Conservation (phyloP, 768 basidiomycete genomes). For the Tricholoma sp. region DNA sequence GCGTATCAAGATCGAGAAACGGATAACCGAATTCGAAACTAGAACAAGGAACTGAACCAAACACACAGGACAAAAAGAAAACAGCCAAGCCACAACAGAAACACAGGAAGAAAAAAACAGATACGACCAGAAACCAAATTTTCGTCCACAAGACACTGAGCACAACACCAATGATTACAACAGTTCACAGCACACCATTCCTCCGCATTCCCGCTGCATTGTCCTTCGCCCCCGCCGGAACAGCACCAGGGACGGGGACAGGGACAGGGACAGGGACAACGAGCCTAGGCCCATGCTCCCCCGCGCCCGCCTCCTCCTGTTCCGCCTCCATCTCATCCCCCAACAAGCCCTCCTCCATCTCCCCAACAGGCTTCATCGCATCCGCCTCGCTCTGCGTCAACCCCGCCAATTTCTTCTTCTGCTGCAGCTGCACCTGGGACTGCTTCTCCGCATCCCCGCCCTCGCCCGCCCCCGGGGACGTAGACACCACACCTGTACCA, state of each 20-base stretch:
- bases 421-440: not conserved
- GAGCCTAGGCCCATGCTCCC: constrained; percentile 4
- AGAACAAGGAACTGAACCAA: too few relatives aligned
- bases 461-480: not conserved
- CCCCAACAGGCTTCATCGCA: constrained; percentile 77
- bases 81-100: too few relatives aligned
- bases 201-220: constrained; percentile 8
- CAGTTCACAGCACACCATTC: not conserved
- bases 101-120: too few relatives aligned
- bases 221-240: constrained; percentile 15
- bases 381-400: constrained; percentile 38
- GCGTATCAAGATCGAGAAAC: too few relatives aligned
- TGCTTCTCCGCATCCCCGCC: not conserved
- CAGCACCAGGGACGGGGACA: not conserved
- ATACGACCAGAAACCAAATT: too few relatives aligned
- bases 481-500: not conserved
- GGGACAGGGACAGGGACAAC: not conserved
- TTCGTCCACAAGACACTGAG: too few relatives aligned
- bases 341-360: constrained; percentile 18
- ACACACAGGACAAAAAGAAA: too few relatives aligned
- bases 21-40: too few relatives aligned
- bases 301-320: not conserved
- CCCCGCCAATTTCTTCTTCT: constrained; percentile 13
- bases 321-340: too few relatives aligned
- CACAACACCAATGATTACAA: too few relatives aligned